A percentile compares a stretch with the other conserved stretches of the same genome.
Conservation (phyloP, 495 filamentous ascomycete species). For the Hypoxylon fragiforme region DNA sequence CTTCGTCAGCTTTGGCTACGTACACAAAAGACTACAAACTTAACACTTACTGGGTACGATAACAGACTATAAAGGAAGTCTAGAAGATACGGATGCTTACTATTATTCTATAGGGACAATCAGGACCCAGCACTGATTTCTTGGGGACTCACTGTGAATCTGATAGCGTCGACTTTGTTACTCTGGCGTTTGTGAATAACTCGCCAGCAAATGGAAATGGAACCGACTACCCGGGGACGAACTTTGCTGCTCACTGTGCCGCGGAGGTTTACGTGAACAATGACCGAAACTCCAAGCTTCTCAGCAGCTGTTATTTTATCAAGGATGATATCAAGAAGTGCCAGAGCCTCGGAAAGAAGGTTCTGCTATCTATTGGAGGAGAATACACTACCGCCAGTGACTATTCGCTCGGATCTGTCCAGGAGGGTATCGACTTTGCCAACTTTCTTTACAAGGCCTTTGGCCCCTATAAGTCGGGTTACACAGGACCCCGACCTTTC, state of each 20-base stretch:
- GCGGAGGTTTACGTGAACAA: constrained; percentile 38
- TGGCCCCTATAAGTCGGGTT: constrained; percentile 52
- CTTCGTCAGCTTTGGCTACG: constrained; percentile 33
- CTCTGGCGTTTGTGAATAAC: constrained; percentile 47
- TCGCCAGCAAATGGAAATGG: constrained; percentile 43
- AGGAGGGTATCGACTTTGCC: constrained; percentile 59
- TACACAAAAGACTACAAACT: constrained; percentile 38
- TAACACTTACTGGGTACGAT: constrained; percentile 35
- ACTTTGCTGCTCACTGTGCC: constrained; percentile 47
- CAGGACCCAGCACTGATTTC: constrained; percentile 29
- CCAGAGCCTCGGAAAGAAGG: constrained; percentile 64
- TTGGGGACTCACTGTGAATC: constrained; percentile 39
- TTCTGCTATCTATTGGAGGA: constrained; percentile 68
- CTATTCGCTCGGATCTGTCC: constrained; percentile 53
- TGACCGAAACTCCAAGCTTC: constrained; percentile 40
- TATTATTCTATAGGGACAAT: constrained; percentile 38
- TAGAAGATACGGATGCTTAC: constrained; percentile 19
- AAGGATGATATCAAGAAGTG: constrained; percentile 62
- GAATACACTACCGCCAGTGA: constrained; percentile 24
- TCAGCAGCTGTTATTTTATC: constrained; percentile 45
- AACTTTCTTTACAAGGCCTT: constrained; percentile 68
- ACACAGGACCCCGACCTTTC: constrained; percentile 61
- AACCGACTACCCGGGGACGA: constrained; percentile 43
- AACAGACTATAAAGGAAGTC: not conserved
- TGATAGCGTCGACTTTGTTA: constrained; percentile 45